Evolutionary conservation across 305 asterid species (phyloP).

Genomic region (Rubia tinctorum): DNA sequence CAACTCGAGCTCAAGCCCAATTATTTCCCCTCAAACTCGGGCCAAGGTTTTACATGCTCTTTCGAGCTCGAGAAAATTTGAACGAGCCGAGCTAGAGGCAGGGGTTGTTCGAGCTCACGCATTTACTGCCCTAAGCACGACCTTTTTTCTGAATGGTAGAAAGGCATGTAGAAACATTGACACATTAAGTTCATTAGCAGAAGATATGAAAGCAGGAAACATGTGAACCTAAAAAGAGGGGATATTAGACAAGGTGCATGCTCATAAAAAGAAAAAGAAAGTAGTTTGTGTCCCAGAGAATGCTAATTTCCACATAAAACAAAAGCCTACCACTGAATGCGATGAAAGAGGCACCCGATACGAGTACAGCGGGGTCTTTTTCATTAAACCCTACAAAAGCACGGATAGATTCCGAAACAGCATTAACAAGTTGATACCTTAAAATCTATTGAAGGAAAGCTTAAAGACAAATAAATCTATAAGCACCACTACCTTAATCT

Average conservation of each 20-base stretch:
- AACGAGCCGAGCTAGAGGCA: no score
- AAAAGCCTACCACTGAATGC: slow-evolving; percentile 27
- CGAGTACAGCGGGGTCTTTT: slow-evolving; percentile 23
- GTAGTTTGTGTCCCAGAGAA: not conserved
- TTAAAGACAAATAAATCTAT: not conserved
- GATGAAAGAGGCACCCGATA: slow-evolving; percentile 24
- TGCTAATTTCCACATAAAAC: not conserved
- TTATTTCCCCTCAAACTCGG: no score
- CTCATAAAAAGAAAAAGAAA: not conserved
- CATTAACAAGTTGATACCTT: not conserved
- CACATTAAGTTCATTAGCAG: not conserved
- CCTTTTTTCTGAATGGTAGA: not conserved
- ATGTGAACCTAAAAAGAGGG: not conserved
- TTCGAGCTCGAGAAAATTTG: no score
- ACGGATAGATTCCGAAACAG: not conserved
- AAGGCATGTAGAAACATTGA: not conserved
- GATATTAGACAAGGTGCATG: not conserved
- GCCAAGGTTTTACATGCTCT: no score
- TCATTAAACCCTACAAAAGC: slow-evolving; percentile 25
- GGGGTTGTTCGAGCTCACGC: no score
- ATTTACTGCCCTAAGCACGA: not conserved
- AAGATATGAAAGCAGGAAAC: not conserved
- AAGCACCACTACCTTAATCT: slow-evolving; percentile 24
- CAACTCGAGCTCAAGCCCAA: no score
- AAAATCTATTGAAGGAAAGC: not conserved